Evolutionary conservation across 2,329 filamentous ascomycete species (phyloP).

Genomic region (Sclerotinia minor): DNA sequence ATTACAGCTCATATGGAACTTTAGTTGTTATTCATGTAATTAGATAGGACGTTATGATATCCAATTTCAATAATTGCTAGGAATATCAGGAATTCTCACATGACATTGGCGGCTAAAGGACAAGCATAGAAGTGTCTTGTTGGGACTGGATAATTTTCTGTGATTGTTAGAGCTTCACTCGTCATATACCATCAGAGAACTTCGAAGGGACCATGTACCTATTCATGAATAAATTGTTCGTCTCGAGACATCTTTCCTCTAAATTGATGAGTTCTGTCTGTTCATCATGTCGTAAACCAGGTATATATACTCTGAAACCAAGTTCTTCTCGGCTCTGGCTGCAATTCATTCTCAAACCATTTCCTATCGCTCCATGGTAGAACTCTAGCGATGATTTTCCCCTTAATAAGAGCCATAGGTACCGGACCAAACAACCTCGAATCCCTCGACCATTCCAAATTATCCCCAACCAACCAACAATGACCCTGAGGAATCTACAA

Average conservation of each 20-base stretch:
- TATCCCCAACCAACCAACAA: constrained; percentile 89
- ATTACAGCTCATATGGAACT: constrained; percentile 36
- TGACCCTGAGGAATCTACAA: constrained; percentile 82
- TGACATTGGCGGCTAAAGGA: neutral
- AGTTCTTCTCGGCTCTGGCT: constrained; percentile 33
- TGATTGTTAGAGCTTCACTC: neutral
- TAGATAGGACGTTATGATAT: constrained; percentile 43
- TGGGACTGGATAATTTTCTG: neutral
- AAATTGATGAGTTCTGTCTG: too few species aligned
- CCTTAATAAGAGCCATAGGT: constrained; percentile 78
- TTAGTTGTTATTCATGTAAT: constrained; percentile 42
- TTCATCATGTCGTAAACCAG: too few species aligned
- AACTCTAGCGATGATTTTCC: constrained; percentile 70
- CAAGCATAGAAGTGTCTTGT: too few species aligned
- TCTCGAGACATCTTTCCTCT: too few species aligned
- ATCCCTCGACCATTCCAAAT: constrained; percentile 79
- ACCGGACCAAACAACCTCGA: constrained; percentile 84
- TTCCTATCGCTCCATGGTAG: constrained; percentile 53
- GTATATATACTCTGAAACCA: too few species aligned
- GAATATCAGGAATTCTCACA: neutral
- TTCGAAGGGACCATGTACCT: too few species aligned
- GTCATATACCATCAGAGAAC: neutral
- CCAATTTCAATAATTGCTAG: constrained; percentile 30
- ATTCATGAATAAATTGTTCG: too few species aligned
- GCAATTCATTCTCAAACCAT: constrained; percentile 51